Percentiles rank a stretch among this genome's conserved stretches.
These are phyloP conservation scores for Globomyces pollinis-pini DNA, from an alignment of 192 early-diverging fungal genomes.

Conservation along the genomic window DNA sequence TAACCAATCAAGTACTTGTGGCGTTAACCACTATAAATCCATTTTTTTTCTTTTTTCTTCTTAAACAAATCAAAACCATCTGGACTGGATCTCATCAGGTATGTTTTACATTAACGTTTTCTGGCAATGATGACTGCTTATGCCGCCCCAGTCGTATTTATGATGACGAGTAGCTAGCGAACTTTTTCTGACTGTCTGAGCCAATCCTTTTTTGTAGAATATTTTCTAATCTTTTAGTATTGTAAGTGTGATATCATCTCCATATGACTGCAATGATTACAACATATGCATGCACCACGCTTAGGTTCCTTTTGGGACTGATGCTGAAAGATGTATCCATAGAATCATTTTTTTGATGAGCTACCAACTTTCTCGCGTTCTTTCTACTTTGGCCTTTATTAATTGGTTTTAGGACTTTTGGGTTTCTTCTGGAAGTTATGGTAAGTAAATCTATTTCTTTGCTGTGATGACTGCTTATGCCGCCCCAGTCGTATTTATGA, in stretches of 20 bases:
- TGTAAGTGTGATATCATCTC: too few relatives aligned
- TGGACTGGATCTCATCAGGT: too few relatives aligned
- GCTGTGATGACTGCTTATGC: conserved; percentile 4
- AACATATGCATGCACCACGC: conserved; percentile 8
- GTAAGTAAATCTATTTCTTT: neutral
- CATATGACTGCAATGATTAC: conserved; percentile 9
- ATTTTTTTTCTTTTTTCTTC: too few relatives aligned
- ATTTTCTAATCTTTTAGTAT: neutral
- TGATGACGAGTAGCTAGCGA: conserved; percentile 1
- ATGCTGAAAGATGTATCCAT: conserved; percentile 2
- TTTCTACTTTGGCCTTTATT: too few relatives aligned
- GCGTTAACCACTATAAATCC: too few relatives aligned
- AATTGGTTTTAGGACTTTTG: too few relatives aligned
- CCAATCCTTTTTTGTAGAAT: neutral
- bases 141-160: conserved; percentile 6
- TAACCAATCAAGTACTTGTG: too few relatives aligned
- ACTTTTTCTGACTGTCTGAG: neutral
- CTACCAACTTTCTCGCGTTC: neutral
- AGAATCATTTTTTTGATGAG: conserved; percentile 2
- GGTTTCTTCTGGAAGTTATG: too few relatives aligned
- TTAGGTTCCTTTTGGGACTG: too few relatives aligned
- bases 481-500: conserved; percentile 3
- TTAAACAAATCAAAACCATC: too few relatives aligned
- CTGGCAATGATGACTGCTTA: conserved; percentile 1
- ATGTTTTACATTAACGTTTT: too few relatives aligned